Conservation (phyloP, 2,329 filamentous ascomycete species). For the Pezicula neosporulosa region DNA sequence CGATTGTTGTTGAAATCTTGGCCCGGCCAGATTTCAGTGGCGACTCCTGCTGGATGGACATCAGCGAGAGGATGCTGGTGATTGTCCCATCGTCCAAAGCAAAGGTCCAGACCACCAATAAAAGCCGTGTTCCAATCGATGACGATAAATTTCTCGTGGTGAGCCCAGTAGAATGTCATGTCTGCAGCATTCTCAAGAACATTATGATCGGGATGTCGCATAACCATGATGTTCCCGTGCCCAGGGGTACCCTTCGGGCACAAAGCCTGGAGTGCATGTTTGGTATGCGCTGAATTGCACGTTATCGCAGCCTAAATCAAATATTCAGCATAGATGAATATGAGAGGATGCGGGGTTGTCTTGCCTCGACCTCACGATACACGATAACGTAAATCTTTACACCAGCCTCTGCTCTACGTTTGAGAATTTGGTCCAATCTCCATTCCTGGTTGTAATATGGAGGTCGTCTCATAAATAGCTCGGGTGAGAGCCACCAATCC, state of each 20-base stretch:
- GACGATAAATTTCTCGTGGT: constrained; percentile 97
- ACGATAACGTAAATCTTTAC: constrained; percentile 94
- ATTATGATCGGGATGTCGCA: constrained; percentile 94
- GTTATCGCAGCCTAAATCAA: constrained; percentile 70
- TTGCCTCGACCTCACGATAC: constrained; percentile 66
- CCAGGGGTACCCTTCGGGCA: constrained; percentile 81
- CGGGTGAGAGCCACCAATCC: constrained; percentile 95
- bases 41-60: constrained; percentile 78
- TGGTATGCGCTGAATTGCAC: constrained; percentile 91
- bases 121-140: constrained; percentile 90
- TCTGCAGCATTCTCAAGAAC: constrained; percentile 89
- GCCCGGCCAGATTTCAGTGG: constrained; percentile 85
- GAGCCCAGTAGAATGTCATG: constrained; percentile 97
- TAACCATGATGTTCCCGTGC: constrained; percentile 81
- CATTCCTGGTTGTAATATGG: constrained; percentile 81
- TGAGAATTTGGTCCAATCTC: constrained; percentile 81
- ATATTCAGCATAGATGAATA: constrained; percentile 2
- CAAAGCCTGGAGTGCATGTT: constrained; percentile 74
- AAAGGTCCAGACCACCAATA: constrained; percentile 90
- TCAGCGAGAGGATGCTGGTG: constrained; percentile 84
- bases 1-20: constrained; percentile 99
- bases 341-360: neutral
- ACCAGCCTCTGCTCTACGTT: constrained; percentile 83
- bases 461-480: constrained; percentile 81
- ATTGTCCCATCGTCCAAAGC: constrained; percentile 92